Base-by-base conservation (phyloP, 495 filamentous ascomycete species). In the Friedmanniomyces simplex region DNA sequence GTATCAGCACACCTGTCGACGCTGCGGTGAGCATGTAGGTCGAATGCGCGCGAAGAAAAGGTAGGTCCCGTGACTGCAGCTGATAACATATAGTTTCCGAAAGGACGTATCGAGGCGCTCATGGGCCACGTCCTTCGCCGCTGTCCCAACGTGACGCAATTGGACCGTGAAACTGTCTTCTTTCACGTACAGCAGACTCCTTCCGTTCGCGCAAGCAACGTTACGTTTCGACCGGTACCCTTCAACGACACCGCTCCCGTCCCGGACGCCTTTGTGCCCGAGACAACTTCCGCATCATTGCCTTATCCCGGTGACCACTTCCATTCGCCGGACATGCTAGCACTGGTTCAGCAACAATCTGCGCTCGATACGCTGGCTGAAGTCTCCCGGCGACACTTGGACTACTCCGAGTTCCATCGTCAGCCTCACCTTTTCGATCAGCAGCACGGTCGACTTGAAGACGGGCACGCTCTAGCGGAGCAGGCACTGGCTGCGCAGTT, bases 1-100 rank as follows among this genome's bases (percentile, higher is more conserved):
- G 45, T 95, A 95, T 64, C 82, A 86, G 63, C 86, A 91, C 68
- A 89, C 85, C 2, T 95, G 88, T 79, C 89, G 88, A 73, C 76
- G 81, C 41, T 95, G 89, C 64, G 86, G 87, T 48, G 86, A 91
- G 64, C 54, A 71, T 62, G n/a, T n/a, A n/a, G n/a, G n/a, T n/a
- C n/a, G n/a, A n/a, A n/a, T n/a, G n/a, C n/a, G n/a, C n/a, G n/a
- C n/a, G n/a, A n/a, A n/a, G n/a, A n/a, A n/a, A n/a, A n/a, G n/a
- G n/a, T n/a, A n/a, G n/a, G n/a, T n/a, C n/a, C n/a, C n/a, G n/a
- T n/a, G n/a, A n/a, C n/a, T n/a, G n/a, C n/a, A n/a, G n/a, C n/a
- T n/a, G n/a, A n/a, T n/a, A n/a, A n/a, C n/a, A n/a, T n/a, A n/a
- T n/a, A n/a, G n/a, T 91, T 91, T 58, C 86, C 87, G 45, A 91